These are phyloP conservation scores for Ogataea corticis DNA, from an alignment of 805 yeast genomes.

Conservation along the genomic window DNA sequence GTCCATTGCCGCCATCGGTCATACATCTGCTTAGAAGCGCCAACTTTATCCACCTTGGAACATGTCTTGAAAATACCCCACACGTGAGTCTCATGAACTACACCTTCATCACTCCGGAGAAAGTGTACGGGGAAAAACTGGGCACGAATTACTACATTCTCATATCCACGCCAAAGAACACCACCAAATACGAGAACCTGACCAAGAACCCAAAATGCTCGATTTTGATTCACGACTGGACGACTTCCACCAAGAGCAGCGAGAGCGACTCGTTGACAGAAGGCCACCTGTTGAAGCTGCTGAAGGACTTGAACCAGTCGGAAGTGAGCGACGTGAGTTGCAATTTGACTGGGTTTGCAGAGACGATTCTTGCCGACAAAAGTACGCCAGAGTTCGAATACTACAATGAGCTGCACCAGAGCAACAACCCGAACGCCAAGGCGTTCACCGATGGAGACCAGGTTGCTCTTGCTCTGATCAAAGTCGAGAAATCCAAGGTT, in stretches of 20 bases:
- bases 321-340: constrained; percentile 81
- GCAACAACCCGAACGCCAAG: constrained; percentile 67
- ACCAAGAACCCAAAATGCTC: constrained; percentile 74
- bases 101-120: constrained; percentile 54
- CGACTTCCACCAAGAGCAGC: constrained; percentile 41
- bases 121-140: constrained; percentile 28
- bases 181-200: constrained; percentile 76
- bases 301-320: constrained; percentile 75
- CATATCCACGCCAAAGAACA: constrained; percentile 67
- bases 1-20: constrained; percentile 37
- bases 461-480: constrained; percentile 64
- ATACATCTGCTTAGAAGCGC: constrained; percentile 54
- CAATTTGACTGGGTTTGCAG: constrained; percentile 69
- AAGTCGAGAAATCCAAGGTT: constrained; percentile 67
- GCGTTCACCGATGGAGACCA: constrained; percentile 66
- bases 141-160: constrained; percentile 50
- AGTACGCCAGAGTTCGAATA: constrained; percentile 52
- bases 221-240: constrained; percentile 88
- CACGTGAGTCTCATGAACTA: constrained; percentile 93
- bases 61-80: constrained; percentile 66
- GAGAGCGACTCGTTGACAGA: constrained; percentile 12
- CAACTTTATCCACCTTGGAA: constrained; percentile 80
- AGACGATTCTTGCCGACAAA: constrained; percentile 48
- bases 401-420: constrained; percentile 61
- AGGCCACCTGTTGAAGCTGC: constrained; percentile 49